These are phyloP conservation scores for Scheffersomyces lignicola DNA, from an alignment of 1,139 yeast species.

Conservation along the genomic window DNA sequence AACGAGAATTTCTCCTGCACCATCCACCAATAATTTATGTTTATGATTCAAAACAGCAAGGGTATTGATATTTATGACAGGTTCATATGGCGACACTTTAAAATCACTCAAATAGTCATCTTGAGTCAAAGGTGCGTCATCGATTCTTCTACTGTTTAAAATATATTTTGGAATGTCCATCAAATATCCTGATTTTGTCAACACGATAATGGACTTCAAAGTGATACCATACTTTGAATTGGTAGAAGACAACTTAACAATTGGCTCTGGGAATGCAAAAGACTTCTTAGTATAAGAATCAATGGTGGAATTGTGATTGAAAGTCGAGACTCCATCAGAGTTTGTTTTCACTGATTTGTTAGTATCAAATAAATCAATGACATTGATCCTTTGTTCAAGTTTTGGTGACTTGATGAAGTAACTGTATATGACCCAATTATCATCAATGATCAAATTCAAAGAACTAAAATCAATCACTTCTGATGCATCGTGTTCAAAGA, in stretches of 20 bases:
- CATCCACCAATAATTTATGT: constrained; percentile 38
- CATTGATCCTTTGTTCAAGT: constrained; percentile 60
- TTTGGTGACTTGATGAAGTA: constrained; percentile 55
- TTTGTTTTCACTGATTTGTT: constrained; percentile 26
- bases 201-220: constrained; percentile 61
- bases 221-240: constrained; percentile 75
- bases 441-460: constrained; percentile 65
- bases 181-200: constrained; percentile 64
- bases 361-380: constrained; percentile 78
- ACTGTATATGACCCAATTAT: constrained; percentile 79
- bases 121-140: constrained; percentile 51
- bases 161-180: constrained; percentile 68
- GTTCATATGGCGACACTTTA: constrained; percentile 64
- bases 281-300: constrained; percentile 48
- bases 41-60: constrained; percentile 40
- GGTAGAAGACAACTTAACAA: constrained; percentile 55
- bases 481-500: constrained; percentile 42
- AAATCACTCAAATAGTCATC: constrained; percentile 60
- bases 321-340: constrained; percentile 28
- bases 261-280: constrained; percentile 59
- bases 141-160: constrained; percentile 61
- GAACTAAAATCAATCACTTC: constrained; percentile 38
- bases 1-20: constrained; percentile 39
- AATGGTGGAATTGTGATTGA: constrained; percentile 26
- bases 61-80: constrained; percentile 54